phyloP scores from a whole-genome alignment of 1,284 basidiomycete species.

The Trichosporon faecale region DNA sequence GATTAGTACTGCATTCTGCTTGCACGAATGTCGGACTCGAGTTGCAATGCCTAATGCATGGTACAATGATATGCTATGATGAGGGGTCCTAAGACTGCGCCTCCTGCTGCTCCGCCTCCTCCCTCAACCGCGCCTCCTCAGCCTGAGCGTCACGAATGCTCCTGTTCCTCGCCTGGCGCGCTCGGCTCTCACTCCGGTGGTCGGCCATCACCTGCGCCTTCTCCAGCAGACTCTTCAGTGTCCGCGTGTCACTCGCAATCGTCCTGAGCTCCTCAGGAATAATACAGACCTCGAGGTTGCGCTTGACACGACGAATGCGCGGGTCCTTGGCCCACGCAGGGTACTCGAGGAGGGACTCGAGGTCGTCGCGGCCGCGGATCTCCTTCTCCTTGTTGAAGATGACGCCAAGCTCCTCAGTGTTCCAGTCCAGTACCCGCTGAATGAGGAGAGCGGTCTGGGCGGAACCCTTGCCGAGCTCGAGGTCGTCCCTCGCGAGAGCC shows the following conservation, averaged over 20 bases:
- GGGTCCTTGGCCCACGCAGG: conserved; percentile 5
- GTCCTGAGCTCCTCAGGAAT: background rate
- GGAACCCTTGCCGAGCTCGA: background rate
- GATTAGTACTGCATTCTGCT: no score
- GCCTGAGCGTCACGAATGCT: background rate
- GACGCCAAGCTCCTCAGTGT: conserved; percentile 7
- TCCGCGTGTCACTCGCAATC: conserved; percentile 9
- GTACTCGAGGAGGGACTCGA: background rate
- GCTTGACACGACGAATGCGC: background rate
- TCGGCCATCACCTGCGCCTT: background rate
- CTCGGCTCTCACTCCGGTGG: background rate
- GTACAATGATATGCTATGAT: conserved; percentile 8
- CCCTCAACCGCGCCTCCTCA: background rate
- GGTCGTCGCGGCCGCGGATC: background rate
- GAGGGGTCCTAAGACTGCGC: background rate
- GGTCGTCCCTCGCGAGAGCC: conserved; percentile 3
- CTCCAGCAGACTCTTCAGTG: background rate
- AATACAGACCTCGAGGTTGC: conserved; percentile 11
- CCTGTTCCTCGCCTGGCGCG: background rate
- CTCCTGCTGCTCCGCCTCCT: background rate
- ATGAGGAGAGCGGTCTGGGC: background rate
- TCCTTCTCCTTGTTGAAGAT: conserved; percentile 10
- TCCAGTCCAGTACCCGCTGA: conserved; percentile 13
- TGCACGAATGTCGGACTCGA: no score
- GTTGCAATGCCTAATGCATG: conserved; percentile 7